Base-by-base conservation (phyloP, 2,329 filamentous ascomycete genomes). In the Microdochium trichocladiopsis region DNA sequence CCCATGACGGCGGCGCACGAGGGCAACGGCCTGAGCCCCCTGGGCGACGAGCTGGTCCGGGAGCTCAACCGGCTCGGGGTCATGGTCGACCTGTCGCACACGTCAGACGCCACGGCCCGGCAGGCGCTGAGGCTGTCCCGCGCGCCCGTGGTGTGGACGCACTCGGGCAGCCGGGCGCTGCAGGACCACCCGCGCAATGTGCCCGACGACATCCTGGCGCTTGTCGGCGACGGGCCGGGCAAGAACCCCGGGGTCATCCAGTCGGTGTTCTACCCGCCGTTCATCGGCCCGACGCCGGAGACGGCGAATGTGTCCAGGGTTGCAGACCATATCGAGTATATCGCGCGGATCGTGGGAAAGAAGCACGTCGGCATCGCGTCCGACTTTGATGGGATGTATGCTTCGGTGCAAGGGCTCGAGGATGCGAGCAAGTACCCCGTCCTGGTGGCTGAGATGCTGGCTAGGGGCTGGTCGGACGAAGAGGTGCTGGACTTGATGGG, bases 61-160 rank as follows among this genome's bases (percentile, higher is more conserved):
- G 84, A 87, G 63, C 86, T 88, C 82, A 88, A 87, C 60, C 72
- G 84, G 2, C 66, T 88, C 0, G 84, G 84, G 1, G 85, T 88
- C 79, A 74, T 88, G 5, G 77, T 87, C 31, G 85, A 88, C 62
- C 73, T 88, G 36, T 73, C 78, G 5, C 85, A 88, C 61, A 79
- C 83, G 14, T 81, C 75, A 52, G 68, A 73, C 28, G 76, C 82
- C 52, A 86, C 84, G 0, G 86, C 86, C 82, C 72, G 77, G 12
- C 78, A 86, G 60, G 80, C 82, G 0, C 71, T 87, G 1, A 68
- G 69, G 3, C 23, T 69, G 0, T 66, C 68, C 11, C 63, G 73
- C 48, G 80, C 82, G 1, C 83, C 83, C 0, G 78, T 85, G 0
- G 83, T 87, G 31, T 87, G 86, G 72, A 82, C 77, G 50, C 84